phyloP scores from a whole-genome alignment of 176 grass and related monocot species.

The Rhynchospora breviuscula region DNA sequence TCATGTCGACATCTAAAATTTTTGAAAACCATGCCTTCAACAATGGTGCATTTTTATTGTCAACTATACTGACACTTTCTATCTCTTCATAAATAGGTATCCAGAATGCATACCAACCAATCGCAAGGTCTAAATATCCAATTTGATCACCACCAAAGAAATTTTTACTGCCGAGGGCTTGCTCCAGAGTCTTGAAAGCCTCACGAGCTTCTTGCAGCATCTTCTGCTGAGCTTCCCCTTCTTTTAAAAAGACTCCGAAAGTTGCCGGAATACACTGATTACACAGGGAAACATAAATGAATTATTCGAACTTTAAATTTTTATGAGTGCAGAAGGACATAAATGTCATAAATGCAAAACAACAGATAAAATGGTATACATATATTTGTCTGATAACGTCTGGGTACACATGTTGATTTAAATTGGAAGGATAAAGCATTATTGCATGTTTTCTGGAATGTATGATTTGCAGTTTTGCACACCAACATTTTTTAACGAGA shows the following conservation, averaged over 20 bases:
- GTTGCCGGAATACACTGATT: slow-evolving; percentile 33
- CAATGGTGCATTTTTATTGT: slow-evolving; percentile 35
- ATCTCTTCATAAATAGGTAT: slow-evolving; percentile 40
- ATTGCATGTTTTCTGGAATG: too few relatives aligned
- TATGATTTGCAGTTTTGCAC: too few relatives aligned
- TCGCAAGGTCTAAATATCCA: slow-evolving; percentile 43
- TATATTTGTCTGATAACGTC: too few relatives aligned
- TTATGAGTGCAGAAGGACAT: too few relatives aligned
- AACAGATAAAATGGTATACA: too few relatives aligned
- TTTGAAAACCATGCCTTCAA: slow-evolving; percentile 43
- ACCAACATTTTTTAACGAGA: too few relatives aligned
- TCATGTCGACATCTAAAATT: slow-evolving; percentile 36
- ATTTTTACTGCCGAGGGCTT: slow-evolving; percentile 37
- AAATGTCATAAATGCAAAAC: too few relatives aligned
- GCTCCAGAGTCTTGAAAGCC: slow-evolving; percentile 41
- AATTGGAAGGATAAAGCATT: too few relatives aligned
- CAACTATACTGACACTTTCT: slow-evolving; percentile 17
- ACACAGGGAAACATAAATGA: too few relatives aligned
- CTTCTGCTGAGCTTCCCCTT: slow-evolving; percentile 32
- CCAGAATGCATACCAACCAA: slow-evolving; percentile 49
- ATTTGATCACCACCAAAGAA: slow-evolving; percentile 53
- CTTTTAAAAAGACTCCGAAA: slow-evolving; percentile 19
- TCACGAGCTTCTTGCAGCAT: slow-evolving; percentile 34
- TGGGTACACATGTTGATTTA: too few relatives aligned
- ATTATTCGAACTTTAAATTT: too few relatives aligned